Evolutionary conservation across 805 yeast species (phyloP).

Genomic region (Sungouiozyma ichnusensis): DNA sequence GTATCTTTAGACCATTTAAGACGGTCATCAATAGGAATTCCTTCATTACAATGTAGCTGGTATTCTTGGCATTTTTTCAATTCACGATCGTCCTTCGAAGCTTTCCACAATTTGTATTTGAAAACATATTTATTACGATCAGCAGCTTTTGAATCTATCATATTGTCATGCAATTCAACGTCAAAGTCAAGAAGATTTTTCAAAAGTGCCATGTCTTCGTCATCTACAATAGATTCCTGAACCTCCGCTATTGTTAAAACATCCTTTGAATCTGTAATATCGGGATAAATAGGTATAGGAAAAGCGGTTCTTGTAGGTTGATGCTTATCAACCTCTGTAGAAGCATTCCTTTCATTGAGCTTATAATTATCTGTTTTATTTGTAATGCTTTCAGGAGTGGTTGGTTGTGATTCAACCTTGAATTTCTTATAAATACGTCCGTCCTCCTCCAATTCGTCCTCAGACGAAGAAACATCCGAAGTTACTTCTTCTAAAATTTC

Average conservation of each 20-base stretch:
- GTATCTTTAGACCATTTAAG: conserved; percentile 39
- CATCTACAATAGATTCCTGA: conserved; percentile 52
- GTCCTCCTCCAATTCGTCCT: conserved; percentile 12
- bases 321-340: conserved; percentile 22
- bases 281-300: conserved; percentile 50
- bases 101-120: conserved; percentile 19
- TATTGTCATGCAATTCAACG: not conserved
- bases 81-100: conserved; percentile 10
- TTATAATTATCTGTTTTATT: not conserved
- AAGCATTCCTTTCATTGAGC: not conserved
- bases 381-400: conserved; percentile 1
- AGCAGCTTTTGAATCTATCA: not conserved
- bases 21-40: conserved; percentile 14
- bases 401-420: conserved; percentile 1
- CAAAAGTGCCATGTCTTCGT: conserved; percentile 57
- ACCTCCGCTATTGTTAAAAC: conserved; percentile 33
- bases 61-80: conserved; percentile 5
- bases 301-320: conserved; percentile 38
- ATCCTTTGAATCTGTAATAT: conserved; percentile 13
- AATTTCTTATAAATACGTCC: conserved; percentile 2
- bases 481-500: conserved; percentile 9
- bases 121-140: not conserved
- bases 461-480: conserved; percentile 7
- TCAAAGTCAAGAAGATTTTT: conserved; percentile 31
- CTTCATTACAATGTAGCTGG: conserved; percentile 21